Evolutionary conservation across 805 yeast genomes (phyloP).

Genomic region (Tetrapisispora pingtungensis): DNA sequence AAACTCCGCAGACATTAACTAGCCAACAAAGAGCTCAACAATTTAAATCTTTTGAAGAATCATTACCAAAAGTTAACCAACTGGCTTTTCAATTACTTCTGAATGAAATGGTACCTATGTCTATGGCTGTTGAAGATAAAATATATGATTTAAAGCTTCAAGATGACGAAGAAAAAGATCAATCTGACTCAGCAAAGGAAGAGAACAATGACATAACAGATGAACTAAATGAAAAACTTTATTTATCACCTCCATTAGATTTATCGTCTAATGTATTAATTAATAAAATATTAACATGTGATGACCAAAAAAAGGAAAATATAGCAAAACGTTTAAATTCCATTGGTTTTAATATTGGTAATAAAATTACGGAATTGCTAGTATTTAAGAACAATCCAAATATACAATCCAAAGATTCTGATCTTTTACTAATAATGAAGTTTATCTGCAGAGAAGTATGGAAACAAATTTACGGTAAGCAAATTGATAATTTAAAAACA

Average conservation of each 20-base stretch:
- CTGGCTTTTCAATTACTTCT: slow-evolving; percentile 53
- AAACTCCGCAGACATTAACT: background rate
- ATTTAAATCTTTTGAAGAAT: slow-evolving; percentile 23
- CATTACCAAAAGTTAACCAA: slow-evolving; percentile 39
- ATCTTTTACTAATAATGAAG: slow-evolving; percentile 76
- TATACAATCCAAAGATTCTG: slow-evolving; percentile 41
- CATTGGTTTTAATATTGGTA: slow-evolving; percentile 64
- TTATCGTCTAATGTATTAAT: slow-evolving; percentile 24
- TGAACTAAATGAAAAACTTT: slow-evolving; percentile 8
- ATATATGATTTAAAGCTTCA: slow-evolving; percentile 17
- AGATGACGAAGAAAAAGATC: slow-evolving; percentile 11
- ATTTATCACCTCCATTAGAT: slow-evolving; percentile 13
- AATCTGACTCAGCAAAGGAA: background rate
- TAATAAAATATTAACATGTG: slow-evolving; percentile 15
- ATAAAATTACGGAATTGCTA: slow-evolving; percentile 41
- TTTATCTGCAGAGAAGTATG: slow-evolving; percentile 89
- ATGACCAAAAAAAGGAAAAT: slow-evolving; percentile 25
- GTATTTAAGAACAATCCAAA: slow-evolving; percentile 40
- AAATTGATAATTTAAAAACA: slow-evolving; percentile 84
- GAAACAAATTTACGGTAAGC: slow-evolving; percentile 71
- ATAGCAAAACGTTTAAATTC: slow-evolving; percentile 51
- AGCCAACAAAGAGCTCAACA: slow-evolving; percentile 20
- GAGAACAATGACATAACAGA: slow-evolving; percentile 16
- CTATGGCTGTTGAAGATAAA: slow-evolving; percentile 50
- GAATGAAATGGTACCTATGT: slow-evolving; percentile 67